These are phyloP conservation scores for Kluyveromyces sp. DNA, from an alignment of 1,139 yeast species.

Conservation along the genomic window DNA sequence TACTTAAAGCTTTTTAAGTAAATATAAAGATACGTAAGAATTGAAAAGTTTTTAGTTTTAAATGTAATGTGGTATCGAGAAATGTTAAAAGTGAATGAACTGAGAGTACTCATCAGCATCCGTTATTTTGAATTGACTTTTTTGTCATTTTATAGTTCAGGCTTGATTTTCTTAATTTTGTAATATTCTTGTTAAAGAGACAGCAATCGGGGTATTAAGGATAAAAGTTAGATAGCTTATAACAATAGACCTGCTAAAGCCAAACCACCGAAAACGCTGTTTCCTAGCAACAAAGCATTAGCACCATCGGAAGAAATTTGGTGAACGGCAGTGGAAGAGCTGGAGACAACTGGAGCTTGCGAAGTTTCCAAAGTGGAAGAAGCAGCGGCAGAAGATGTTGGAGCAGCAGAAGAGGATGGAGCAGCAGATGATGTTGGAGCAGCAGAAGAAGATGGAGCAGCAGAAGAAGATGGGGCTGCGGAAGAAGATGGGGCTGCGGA, in stretches of 20 bases:
- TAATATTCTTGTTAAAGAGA: no score
- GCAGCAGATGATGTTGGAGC: conserved; percentile 16
- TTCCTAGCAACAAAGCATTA: conserved; percentile 23
- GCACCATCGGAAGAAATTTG: conserved; percentile 25
- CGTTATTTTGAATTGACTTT: no score
- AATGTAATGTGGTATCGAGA: background rate
- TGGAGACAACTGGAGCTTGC: conserved; percentile 11
- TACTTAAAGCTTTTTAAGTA: background rate
- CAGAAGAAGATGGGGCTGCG: conserved; percentile 9
- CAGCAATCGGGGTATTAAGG: background rate
- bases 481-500: conserved; percentile 12
- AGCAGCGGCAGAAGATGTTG: conserved; percentile 12
- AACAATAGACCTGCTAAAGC: conserved; percentile 31
- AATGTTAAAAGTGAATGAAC: background rate
- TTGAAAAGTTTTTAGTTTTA: background rate
- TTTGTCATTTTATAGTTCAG: no score
- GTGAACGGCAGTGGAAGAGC: conserved; percentile 10
- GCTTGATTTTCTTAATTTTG: no score
- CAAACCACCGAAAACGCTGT: conserved; percentile 26
- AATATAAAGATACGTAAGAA: background rate
- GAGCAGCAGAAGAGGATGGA: conserved; percentile 13
- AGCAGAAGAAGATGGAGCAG: conserved; percentile 15
- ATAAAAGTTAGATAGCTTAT: conserved; percentile 6
- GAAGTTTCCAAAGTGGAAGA: conserved; percentile 10
- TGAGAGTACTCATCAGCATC: background rate